Percentiles rank a stretch among this genome's conserved stretches.
Evolutionary conservation across 2,329 filamentous ascomycete genomes (phyloP).

Genomic region (Metarhizium brunneum): DNA sequence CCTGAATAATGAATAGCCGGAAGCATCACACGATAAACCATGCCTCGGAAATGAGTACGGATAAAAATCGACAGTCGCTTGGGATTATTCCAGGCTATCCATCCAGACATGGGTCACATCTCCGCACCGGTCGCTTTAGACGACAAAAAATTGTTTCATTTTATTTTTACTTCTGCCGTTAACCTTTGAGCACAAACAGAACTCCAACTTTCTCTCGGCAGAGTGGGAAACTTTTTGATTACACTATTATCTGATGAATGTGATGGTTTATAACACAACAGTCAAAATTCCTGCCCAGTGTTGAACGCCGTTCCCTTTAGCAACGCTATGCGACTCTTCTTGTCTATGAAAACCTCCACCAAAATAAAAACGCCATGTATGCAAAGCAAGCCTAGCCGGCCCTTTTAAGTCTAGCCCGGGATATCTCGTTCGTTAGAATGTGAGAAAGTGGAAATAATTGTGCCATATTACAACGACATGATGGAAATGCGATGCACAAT

Average conservation of each 20-base stretch:
- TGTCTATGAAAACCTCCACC: background rate
- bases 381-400: conserved; percentile 2
- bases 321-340: background rate
- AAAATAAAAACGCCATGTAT: background rate
- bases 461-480: background rate
- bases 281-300: background rate
- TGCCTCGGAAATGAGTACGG: background rate
- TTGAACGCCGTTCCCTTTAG: background rate
- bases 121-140: background rate
- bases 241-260: too few species aligned
- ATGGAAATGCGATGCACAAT: background rate
- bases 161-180: background rate
- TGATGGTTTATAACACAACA: too few species aligned
- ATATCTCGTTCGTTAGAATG: background rate
- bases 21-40: background rate
- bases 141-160: background rate
- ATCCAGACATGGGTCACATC: background rate
- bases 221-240: too few species aligned
- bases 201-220: too few species aligned
- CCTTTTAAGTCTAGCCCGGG: background rate
- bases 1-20: background rate
- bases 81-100: background rate
- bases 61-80: background rate
- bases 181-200: too few species aligned
- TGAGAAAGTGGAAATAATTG: background rate